Percentiles rank a stretch among this genome's conserved stretches.
Evolutionary conservation across 2,329 filamentous ascomycete species (phyloP).

Genomic region (Aschersonia sp.): DNA sequence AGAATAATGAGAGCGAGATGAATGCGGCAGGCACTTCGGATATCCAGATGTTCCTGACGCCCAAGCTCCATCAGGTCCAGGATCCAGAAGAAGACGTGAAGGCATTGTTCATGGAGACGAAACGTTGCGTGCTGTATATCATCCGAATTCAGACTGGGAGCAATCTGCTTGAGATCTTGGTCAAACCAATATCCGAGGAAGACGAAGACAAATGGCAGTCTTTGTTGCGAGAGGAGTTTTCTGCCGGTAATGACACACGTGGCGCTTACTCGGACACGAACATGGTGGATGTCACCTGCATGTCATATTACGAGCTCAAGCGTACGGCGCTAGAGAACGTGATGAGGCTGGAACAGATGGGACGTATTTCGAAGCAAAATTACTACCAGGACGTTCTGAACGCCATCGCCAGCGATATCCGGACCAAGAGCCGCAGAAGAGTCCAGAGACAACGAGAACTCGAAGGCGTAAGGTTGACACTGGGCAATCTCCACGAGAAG

Average conservation of each 20-base stretch:
- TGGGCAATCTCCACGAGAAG: constrained; percentile 68
- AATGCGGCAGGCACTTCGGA: constrained; percentile 73
- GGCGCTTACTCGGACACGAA: constrained; percentile 85
- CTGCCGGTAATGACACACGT: constrained; percentile 48
- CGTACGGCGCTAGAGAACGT: constrained; percentile 89
- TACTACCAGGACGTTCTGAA: constrained; percentile 97
- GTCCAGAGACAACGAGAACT: constrained; percentile 86
- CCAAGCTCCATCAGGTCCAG: constrained; percentile 78
- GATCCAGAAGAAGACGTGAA: constrained; percentile 91
- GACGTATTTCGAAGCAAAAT: constrained; percentile 80
- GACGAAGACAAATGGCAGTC: constrained; percentile 82
- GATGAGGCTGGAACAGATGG: constrained; percentile 71
- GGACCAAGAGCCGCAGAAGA: constrained; percentile 86
- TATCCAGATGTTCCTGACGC: constrained; percentile 80
- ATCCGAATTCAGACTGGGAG: constrained; percentile 87
- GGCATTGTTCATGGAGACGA: constrained; percentile 93
- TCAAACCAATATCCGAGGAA: constrained; percentile 74
- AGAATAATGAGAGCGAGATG: constrained; percentile 92
- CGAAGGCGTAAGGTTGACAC: constrained; percentile 65
- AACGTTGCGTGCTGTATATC: constrained; percentile 92
- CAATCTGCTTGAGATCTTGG: constrained; percentile 89
- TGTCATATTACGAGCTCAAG: constrained; percentile 88
- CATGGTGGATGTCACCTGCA: constrained; percentile 76
- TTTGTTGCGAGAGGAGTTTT: constrained; percentile 70
- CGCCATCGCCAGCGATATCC: constrained; percentile 89